phyloP scores from a whole-genome alignment of 2,329 filamentous ascomycete species.

The Pyrenophora teres region DNA sequence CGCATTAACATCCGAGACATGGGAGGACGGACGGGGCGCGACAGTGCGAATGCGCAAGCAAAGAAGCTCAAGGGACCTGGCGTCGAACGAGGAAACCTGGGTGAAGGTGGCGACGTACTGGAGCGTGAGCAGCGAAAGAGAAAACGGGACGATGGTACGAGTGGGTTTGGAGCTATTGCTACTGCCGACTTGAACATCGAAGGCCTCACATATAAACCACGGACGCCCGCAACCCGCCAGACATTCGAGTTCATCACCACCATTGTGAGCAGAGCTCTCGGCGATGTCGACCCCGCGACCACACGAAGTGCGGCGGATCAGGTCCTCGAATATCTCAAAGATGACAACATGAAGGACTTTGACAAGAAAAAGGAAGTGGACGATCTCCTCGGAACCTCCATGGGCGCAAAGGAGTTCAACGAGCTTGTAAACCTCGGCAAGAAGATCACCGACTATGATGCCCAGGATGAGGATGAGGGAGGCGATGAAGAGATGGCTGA shows the following conservation, averaged over 20 bases:
- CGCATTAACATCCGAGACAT: conserved; percentile 93
- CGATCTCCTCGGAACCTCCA: conserved; percentile 81
- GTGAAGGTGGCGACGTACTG: conserved; percentile 82
- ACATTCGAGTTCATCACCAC: conserved; percentile 95
- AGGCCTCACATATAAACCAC: conserved; percentile 87
- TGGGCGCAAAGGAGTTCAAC: conserved; percentile 92
- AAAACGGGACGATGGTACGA: conserved; percentile 71
- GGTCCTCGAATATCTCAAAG: conserved; percentile 87
- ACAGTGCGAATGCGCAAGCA: conserved; percentile 76
- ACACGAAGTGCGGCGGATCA: conserved; percentile 93
- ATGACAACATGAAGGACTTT: conserved; percentile 93
- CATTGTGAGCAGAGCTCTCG: conserved; percentile 83
- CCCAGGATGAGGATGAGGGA: conserved; percentile 87
- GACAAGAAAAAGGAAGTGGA: conserved; percentile 99
- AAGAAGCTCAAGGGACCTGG: conserved; percentile 70
- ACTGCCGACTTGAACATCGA: conserved; percentile 84
- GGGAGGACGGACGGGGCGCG: conserved; percentile 81
- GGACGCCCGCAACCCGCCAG: conserved; percentile 86
- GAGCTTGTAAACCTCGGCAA: conserved; percentile 95
- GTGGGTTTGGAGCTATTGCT: conserved; percentile 71
- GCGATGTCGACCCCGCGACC: conserved; percentile 90
- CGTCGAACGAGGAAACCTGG: conserved; percentile 74
- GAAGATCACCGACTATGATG: conserved; percentile 98
- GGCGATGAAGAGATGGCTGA: conserved; percentile 69
- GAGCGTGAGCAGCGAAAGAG: conserved; percentile 84